Percentiles rank a stretch among this genome's conserved stretches.
Evolutionary conservation across 192 early-diverging fungal genomes (phyloP).

Genomic region (Coemansia sp.): DNA sequence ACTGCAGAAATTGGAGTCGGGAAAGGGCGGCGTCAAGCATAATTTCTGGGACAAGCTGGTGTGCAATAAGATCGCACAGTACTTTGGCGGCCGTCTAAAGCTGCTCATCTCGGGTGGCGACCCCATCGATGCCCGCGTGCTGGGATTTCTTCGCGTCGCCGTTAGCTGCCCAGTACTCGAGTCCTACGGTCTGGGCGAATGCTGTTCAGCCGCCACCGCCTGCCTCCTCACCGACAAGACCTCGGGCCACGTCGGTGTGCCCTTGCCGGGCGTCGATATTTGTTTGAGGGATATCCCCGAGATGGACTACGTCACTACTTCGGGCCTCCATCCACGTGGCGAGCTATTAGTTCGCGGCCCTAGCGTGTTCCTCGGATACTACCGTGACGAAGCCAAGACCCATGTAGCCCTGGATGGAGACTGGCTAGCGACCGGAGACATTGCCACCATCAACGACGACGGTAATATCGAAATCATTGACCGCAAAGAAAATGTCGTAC

Average conservation of each 20-base stretch:
- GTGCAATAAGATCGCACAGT: conserved; percentile 75
- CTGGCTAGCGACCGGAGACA: conserved; percentile 86
- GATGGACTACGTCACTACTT: conserved; percentile 78
- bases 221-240: conserved; percentile 33
- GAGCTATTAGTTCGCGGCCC: conserved; percentile 86
- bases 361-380: conserved; percentile 76
- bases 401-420: conserved; percentile 75
- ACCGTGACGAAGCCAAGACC: conserved; percentile 78
- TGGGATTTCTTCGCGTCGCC: conserved; percentile 65
- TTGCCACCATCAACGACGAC: conserved; percentile 73
- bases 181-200: conserved; percentile 50
- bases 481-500: conserved; percentile 75
- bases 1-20: conserved; percentile 54
- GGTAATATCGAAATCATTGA: conserved; percentile 81
- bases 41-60: conserved; percentile 80
- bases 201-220: conserved; percentile 30
- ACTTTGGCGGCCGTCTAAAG: conserved; percentile 72
- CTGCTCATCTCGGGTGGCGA: conserved; percentile 65
- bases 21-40: conserved; percentile 62
- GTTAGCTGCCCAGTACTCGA: conserved; percentile 62
- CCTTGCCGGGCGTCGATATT: conserved; percentile 73
- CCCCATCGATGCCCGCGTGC: conserved; percentile 62
- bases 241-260: conserved; percentile 73
- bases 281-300: conserved; percentile 86
- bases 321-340: conserved; percentile 79